Evolutionary conservation across 106 monocot species (phyloP), one percentile per base, ranked within the genome.

Genomic region (Ottelia alismoides): DNA sequence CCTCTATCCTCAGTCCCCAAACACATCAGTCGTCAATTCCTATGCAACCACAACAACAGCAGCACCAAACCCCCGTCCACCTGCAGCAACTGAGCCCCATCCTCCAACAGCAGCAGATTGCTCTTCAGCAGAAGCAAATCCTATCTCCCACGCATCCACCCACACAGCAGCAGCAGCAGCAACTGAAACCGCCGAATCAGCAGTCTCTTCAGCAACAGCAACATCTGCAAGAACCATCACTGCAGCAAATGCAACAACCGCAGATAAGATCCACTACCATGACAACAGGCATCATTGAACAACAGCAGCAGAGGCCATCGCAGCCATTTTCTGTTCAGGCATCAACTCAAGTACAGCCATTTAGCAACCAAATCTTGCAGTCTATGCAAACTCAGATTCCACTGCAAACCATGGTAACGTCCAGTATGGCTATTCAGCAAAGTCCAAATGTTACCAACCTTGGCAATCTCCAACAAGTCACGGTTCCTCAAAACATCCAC

Each of bases 351-450:
- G 9, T 6, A 6, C 35, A 35, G 12, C 9, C 35, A 5, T 35
- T 35, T 35, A 12, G 35, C 9, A 35, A 35, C 35, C 35, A 35
- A 12, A 6, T 35, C 12, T 35, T 35, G 12, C 35, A 35, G 12
- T 35, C 35, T 35, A 12, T 12, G 5, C 35, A 35, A 35, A 35
- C 35, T 6, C 35, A 35, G 35, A 35, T 35, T 35, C 35, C 67
- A 25, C 70, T 65, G 29, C 75, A 78, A 55, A 30, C 44, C 16
- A 74, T 74, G 14, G 57, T 60, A n/a, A 67, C 27, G 44, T 61
- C 65, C 11, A 70, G 31, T 22, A 58, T 62, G 28, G 75, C 57
- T 20, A 23, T 31, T 27, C 69, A 64, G 25, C 80, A 69, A 46
- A 25, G 55, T 4, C 12, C 57, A 0, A 45, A 31, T 57, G 23